Conservation (phyloP, 2,329 filamentous ascomycete genomes). For the Tolypocladium paradoxum region DNA sequence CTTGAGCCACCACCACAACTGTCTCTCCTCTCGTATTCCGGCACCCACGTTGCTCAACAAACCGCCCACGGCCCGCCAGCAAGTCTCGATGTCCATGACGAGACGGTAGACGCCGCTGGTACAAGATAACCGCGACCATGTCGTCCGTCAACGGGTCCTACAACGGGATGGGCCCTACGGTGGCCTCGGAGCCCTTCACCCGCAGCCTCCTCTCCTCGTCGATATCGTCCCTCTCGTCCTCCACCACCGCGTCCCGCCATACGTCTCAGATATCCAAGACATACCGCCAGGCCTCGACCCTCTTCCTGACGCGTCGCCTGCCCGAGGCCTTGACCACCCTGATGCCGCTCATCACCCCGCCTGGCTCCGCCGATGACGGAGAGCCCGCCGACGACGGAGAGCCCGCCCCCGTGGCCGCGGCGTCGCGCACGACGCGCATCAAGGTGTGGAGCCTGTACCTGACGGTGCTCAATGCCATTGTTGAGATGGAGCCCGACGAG, state of each 20-base stretch:
- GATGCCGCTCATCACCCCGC: conserved; percentile 64
- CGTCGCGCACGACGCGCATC: conserved; percentile 72
- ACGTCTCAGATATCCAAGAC: conserved; percentile 75
- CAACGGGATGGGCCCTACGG: conserved; percentile 22
- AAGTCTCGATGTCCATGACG: background rate
- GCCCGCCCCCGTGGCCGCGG: conserved; percentile 65
- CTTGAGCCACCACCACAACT: background rate
- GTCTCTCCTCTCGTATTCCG: background rate
- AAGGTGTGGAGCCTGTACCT: conserved; percentile 98
- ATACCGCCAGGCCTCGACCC: conserved; percentile 86
- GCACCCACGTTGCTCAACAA: background rate
- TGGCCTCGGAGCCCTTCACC: conserved; percentile 29
- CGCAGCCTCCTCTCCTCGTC: conserved; percentile 51
- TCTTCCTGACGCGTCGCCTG: conserved; percentile 88
- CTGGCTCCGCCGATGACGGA: conserved; percentile 34
- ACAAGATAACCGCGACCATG: conserved; percentile 19
- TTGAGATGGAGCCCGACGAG: conserved; percentile 82
- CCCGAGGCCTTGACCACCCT: conserved; percentile 82
- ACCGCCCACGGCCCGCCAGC: background rate
- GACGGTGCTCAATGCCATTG: conserved; percentile 80
- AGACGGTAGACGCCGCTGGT: background rate
- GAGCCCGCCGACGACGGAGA: conserved; percentile 49
- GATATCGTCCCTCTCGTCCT: conserved; percentile 57
- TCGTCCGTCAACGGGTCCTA: conserved; percentile 19
- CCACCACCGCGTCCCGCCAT: conserved; percentile 48